A percentile compares a stretch with the other conserved stretches of the same genome.
phyloP scores from a whole-genome alignment of 2,329 filamentous ascomycete species.

The Spiromastix sp. region DNA sequence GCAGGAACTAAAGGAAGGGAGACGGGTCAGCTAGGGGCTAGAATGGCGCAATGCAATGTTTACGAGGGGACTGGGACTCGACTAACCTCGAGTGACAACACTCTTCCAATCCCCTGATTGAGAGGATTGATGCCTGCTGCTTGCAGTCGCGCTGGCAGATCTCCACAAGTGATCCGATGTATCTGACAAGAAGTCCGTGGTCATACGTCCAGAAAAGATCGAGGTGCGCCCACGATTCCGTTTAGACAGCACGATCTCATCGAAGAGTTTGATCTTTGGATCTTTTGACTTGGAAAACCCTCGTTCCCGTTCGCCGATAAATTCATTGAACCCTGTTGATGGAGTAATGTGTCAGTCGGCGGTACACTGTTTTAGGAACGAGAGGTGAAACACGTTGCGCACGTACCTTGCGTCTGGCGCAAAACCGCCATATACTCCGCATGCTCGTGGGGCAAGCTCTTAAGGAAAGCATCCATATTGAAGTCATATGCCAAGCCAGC shows the following conservation, averaged over 20 bases:
- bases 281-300: constrained; percentile 42
- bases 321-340: constrained; percentile 48
- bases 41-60: too few relatives aligned
- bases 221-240: constrained; percentile 50
- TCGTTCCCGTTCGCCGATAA: constrained; percentile 53
- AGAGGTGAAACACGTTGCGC: too few relatives aligned
- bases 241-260: constrained; percentile 55
- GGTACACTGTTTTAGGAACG: too few relatives aligned
- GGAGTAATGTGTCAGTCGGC: background rate
- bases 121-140: constrained; percentile 36
- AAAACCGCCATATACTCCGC: constrained; percentile 53
- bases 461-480: constrained; percentile 56
- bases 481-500: constrained; percentile 53
- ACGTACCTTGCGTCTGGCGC: constrained; percentile 52
- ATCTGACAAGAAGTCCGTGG: constrained; percentile 50
- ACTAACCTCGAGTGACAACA: constrained; percentile 40
- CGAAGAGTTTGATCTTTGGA: constrained; percentile 50
- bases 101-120: constrained; percentile 41
- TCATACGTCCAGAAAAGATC: constrained; percentile 41
- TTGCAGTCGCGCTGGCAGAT: constrained; percentile 47
- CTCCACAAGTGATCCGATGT: constrained; percentile 55
- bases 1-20: constrained; percentile 59
- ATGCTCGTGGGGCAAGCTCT: constrained; percentile 54
- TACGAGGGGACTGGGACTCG: too few relatives aligned
- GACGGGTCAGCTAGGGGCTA: too few relatives aligned